phyloP scores from a whole-genome alignment of 1,139 yeast genomes.

The Hemisphaericaspora subhashii region DNA sequence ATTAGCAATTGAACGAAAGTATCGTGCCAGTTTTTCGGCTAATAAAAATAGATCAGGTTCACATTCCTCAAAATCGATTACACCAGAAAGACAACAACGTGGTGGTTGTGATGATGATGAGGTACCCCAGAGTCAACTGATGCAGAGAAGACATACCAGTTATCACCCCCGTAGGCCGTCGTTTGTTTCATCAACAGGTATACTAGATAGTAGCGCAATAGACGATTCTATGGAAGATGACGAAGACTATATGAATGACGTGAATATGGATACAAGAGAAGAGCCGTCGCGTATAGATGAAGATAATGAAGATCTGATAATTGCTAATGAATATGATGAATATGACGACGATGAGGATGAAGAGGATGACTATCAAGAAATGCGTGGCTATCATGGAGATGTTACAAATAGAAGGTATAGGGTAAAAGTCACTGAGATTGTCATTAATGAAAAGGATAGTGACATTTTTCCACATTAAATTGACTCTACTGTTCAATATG shows the following conservation, averaged over 20 bases:
- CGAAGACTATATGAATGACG: constrained; percentile 10
- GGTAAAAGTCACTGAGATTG: constrained; percentile 55
- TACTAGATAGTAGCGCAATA: constrained; percentile 5
- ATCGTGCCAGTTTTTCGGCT: constrained; percentile 15
- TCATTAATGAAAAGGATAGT: constrained; percentile 41
- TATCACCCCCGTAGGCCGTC: constrained; percentile 30
- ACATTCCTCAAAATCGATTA: constrained; percentile 3
- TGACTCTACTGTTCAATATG: background rate
- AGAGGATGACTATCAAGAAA: constrained; percentile 24
- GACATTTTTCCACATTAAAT: constrained; percentile 24
- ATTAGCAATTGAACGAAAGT: constrained; percentile 37
- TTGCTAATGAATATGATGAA: constrained; percentile 15
- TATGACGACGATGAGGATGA: constrained; percentile 20
- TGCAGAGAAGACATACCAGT: constrained; percentile 35
- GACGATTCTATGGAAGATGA: constrained; percentile 14
- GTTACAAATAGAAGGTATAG: constrained; percentile 32
- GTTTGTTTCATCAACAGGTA: constrained; percentile 16
- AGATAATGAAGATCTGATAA: constrained; percentile 1
- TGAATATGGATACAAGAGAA: background rate
- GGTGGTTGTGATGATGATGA: background rate
- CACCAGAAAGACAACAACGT: constrained; percentile 1
- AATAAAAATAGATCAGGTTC: constrained; percentile 1
- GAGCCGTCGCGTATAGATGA: background rate
- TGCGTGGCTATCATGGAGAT: constrained; percentile 26
- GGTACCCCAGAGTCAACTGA: background rate